Evolutionary conservation across 345 rosid species (phyloP).

Genomic region (Citrus sinensis): DVS_A1.0 CM039169.1:4424501-4425000

Average conservation of each 20-base stretch:
- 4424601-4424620: constrained; percentile 82
- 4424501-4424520: background rate
- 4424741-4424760: background rate
- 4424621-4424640: constrained; percentile 94
- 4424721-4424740: background rate
- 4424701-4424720: background rate
- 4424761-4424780: background rate
- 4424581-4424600: constrained; percentile 80
- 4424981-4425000: background rate
- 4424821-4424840: constrained; percentile 96
- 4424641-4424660: constrained; percentile 47
- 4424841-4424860: constrained; percentile 89
- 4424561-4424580: constrained; percentile 98
- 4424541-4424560: constrained; percentile 86
- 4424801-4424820: constrained; percentile 98
- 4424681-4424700: background rate
- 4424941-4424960: background rate
- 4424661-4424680: background rate
- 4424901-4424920: constrained; percentile 10
- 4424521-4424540: background rate
- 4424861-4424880: constrained; percentile 92
- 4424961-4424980: no score
- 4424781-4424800: constrained; percentile 59
- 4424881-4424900: constrained; percentile 93
- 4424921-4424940: background rate